Evolutionary conservation across 83 land plant genomes (phyloP).

Genomic region (Thuja plicata): DNA sequence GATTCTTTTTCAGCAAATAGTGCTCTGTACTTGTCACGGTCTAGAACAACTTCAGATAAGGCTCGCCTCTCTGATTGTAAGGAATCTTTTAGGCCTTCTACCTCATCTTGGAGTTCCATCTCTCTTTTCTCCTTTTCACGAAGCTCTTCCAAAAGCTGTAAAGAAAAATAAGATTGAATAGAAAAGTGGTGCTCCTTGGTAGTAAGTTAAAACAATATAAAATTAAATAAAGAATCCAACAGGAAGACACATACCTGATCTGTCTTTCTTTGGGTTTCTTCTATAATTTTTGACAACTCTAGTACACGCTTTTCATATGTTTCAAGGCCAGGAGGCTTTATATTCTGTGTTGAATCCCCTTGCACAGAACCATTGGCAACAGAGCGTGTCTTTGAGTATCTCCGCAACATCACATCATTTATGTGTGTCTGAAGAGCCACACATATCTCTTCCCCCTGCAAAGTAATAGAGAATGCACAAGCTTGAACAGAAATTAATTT

Average conservation of each 20-base stretch:
- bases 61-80: constrained; percentile 58
- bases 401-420: constrained; percentile 97
- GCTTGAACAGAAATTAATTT: neutral
- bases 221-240: neutral
- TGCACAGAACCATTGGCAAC: constrained; percentile 61
- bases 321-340: constrained; percentile 64
- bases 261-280: constrained; percentile 87
- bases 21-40: constrained; percentile 51
- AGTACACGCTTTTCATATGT: constrained; percentile 82
- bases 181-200: constrained; percentile 6
- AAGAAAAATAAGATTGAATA: neutral
- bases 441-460: constrained; percentile 98
- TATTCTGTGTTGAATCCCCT: constrained; percentile 46
- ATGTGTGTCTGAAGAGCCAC: constrained; percentile 99
- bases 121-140: constrained; percentile 66
- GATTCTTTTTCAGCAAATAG: constrained; percentile 72
- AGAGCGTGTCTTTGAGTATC: constrained; percentile 86
- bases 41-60: constrained; percentile 49
- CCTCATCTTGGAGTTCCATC: constrained; percentile 67
- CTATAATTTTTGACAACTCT: constrained; percentile 76
- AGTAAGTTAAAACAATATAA: neutral
- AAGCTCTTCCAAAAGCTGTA: constrained; percentile 79
- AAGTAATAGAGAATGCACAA: neutral
- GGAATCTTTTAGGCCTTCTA: constrained; percentile 69
- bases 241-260: constrained; percentile 43